These are phyloP conservation scores for Arabis hirsuta DNA, from an alignment of 345 rosid genomes.

Conservation along the genomic window DNA sequence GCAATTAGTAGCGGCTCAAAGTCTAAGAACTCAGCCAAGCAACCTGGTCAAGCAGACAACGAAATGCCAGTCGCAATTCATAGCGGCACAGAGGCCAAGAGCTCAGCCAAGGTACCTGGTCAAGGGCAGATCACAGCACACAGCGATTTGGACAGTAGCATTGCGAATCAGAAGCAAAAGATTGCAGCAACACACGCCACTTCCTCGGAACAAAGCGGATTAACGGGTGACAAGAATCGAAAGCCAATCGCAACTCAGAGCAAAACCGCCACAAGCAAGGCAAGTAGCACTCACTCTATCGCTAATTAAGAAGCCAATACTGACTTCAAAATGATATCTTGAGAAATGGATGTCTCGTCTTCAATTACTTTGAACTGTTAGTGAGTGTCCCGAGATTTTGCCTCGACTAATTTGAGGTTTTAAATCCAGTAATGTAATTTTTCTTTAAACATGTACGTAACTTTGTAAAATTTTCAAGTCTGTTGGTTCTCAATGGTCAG, in stretches of 20 bases:
- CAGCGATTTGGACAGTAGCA: conserved; percentile 4
- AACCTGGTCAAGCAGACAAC: conserved; percentile 1
- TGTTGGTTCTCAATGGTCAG: conserved; percentile 1
- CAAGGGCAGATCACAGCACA: conserved; percentile 13
- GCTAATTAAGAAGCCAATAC: conserved; percentile 13
- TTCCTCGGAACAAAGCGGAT: conserved; percentile 31
- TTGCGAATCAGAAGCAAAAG: conserved; percentile 13
- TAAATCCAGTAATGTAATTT: conserved; percentile 10
- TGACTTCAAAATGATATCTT: conserved; percentile 11
- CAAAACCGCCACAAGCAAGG: conserved; percentile 19
- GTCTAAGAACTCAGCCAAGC: conserved; percentile 22
- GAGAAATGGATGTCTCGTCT: conserved; percentile 3
- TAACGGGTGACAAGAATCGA: conserved; percentile 11
- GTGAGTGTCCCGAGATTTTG: neutral
- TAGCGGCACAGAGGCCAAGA: conserved; percentile 26
- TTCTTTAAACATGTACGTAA: conserved; percentile 7
- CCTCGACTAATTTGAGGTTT: neutral
- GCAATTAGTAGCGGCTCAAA: conserved; percentile 9
- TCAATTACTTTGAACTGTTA: neutral
- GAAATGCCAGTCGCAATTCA: neutral
- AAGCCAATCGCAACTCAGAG: conserved; percentile 26
- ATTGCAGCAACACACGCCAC: conserved; percentile 18
- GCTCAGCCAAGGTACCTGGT: conserved; percentile 15
- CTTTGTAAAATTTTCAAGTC: no score
- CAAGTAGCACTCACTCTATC: conserved; percentile 18